Conservation (phyloP, 257 asterid species). For the Orobanche coerulescens region DNA sequence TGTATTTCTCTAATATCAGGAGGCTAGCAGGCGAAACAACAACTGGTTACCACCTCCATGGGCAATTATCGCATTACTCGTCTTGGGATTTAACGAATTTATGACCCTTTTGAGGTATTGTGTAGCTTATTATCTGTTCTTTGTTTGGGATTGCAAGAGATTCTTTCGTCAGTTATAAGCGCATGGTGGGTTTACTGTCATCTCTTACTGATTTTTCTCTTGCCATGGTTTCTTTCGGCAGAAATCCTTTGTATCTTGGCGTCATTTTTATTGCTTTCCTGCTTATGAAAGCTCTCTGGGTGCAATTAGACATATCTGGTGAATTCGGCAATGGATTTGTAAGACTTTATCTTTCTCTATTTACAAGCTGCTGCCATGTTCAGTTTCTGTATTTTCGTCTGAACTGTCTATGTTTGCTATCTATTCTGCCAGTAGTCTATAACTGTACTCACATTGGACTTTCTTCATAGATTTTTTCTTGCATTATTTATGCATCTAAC, state of each 20-base stretch:
- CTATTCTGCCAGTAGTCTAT: neutral
- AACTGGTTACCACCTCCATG: constrained; percentile 91
- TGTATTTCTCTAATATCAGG: constrained; percentile 36
- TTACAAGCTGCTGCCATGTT: constrained; percentile 1
- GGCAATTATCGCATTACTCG: constrained; percentile 60
- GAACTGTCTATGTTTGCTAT: neutral
- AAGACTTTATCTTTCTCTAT: constrained; percentile 26
- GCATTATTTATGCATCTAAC: neutral
- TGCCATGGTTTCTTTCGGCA: constrained; percentile 25
- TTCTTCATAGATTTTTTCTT: neutral
- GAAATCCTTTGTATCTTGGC: constrained; percentile 71
- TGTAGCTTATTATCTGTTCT: neutral
- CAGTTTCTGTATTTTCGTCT: constrained; percentile 1
- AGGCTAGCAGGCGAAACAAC: constrained; percentile 69
- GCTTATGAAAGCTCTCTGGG: constrained; percentile 77
- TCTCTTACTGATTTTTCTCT: constrained; percentile 13
- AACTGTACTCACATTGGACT: neutral
- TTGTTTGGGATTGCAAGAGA: constrained; percentile 10
- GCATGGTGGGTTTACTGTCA: constrained; percentile 5
- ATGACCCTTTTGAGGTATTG: constrained; percentile 81
- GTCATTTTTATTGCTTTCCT: constrained; percentile 53
- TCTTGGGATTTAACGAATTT: constrained; percentile 77
- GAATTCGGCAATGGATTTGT: constrained; percentile 69
- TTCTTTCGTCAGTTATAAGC: neutral
- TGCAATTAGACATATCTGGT: constrained; percentile 64